Percentiles rank a stretch among this genome's conserved stretches.
These are phyloP conservation scores for Populus davidiana DNA, from an alignment of 345 rosid species.

Conservation along the genomic window DNA sequence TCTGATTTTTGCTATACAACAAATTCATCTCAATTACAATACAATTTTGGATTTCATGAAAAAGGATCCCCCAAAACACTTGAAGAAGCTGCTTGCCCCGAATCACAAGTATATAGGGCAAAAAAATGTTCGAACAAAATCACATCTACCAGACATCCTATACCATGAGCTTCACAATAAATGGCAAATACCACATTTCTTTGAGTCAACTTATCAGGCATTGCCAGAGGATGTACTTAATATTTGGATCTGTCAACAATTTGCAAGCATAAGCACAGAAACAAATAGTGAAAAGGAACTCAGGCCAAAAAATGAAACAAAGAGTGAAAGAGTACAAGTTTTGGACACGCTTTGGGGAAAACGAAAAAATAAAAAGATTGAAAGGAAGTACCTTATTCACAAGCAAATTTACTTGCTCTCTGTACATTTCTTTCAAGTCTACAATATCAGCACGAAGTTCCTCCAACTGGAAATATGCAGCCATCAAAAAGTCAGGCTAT, in stretches of 20 bases:
- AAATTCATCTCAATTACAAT: conserved; percentile 19
- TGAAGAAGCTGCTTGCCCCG: neutral
- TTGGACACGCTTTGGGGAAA: neutral
- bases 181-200: neutral
- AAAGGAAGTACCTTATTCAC: conserved; percentile 73
- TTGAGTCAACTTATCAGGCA: conserved; percentile 8
- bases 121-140: conserved; percentile 9
- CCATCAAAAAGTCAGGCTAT: conserved; percentile 16
- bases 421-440: conserved; percentile 99
- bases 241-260: conserved; percentile 52
- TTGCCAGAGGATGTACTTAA: conserved; percentile 40
- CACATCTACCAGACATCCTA: conserved; percentile 6
- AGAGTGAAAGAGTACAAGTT: too few relatives aligned
- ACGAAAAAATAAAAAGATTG: too few relatives aligned
- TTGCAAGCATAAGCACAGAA: neutral
- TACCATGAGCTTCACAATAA: conserved; percentile 10
- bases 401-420: conserved; percentile 97
- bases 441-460: conserved; percentile 94
- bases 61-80: conserved; percentile 1
- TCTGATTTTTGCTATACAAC: conserved; percentile 31
- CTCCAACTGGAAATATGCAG: conserved; percentile 66
- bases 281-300: neutral
- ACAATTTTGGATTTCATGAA: conserved; percentile 8
- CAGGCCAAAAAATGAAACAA: neutral
- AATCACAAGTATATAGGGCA: neutral